Conservation (phyloP, 2,329 filamentous ascomycete species). For the Juglanconis sp. region DNA sequence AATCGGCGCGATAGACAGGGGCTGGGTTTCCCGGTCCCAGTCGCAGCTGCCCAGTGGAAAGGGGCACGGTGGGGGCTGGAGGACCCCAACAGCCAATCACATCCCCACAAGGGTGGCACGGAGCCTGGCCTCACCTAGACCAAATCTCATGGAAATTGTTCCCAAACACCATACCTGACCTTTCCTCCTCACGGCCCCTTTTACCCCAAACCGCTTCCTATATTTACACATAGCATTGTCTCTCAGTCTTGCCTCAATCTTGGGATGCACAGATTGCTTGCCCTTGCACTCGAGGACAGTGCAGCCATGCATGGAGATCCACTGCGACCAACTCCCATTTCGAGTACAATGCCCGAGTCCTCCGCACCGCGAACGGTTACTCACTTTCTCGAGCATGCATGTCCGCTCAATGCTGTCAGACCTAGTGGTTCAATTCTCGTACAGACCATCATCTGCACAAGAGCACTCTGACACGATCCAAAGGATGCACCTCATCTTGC, state of each 20-base stretch:
- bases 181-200: not conserved
- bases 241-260: too few relatives aligned
- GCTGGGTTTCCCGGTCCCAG: not conserved
- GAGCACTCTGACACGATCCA: not conserved
- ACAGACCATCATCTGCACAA: not conserved
- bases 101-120: not conserved
- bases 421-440: not conserved
- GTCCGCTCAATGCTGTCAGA: not conserved
- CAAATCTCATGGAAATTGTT: not conserved
- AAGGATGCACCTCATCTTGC: not conserved
- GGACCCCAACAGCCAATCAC: not conserved
- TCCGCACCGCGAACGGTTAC: too few relatives aligned
- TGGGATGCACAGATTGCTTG: too few relatives aligned
- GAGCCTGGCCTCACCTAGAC: not conserved
- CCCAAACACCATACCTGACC: not conserved
- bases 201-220: not conserved
- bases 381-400: not conserved
- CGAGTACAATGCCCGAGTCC: too few relatives aligned
- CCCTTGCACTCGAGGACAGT: too few relatives aligned
- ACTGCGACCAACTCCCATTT: too few relatives aligned
- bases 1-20: not conserved
- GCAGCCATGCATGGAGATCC: too few relatives aligned
- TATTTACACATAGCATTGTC: not conserved
- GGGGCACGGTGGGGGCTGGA: not conserved
- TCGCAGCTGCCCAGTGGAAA: not conserved